These are phyloP conservation scores for Dendrobium officinale DNA, from an alignment of 106 monocot genomes.

Conservation along the genomic window DNA sequence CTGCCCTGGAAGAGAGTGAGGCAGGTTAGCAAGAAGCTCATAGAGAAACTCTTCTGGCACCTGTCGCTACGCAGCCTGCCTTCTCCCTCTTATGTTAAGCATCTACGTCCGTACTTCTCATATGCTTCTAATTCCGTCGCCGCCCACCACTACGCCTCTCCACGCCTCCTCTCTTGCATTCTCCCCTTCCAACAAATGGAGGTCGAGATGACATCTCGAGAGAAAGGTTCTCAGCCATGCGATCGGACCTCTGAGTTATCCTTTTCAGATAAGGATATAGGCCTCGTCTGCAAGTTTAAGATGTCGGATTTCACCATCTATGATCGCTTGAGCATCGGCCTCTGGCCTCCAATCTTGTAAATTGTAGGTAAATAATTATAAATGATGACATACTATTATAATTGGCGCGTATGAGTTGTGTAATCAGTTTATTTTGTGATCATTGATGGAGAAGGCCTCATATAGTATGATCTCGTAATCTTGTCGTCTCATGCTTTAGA, in stretches of 20 bases:
- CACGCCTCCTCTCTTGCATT: background rate
- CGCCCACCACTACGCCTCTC: background rate
- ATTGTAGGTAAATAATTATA: too few relatives aligned
- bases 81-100: constrained; percentile 18
- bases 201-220: constrained; percentile 1
- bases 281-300: constrained; percentile 48
- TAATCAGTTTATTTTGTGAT: too few relatives aligned
- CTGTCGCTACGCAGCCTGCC: constrained; percentile 58
- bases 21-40: constrained; percentile 35
- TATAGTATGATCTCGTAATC: too few relatives aligned
- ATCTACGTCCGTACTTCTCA: background rate
- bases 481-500: too few relatives aligned
- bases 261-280: constrained; percentile 23
- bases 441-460: too few relatives aligned
- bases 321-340: constrained; percentile 73
- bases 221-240: constrained; percentile 3
- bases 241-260: constrained; percentile 7
- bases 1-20: constrained; percentile 4
- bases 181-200: background rate
- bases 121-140: background rate
- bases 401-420: too few relatives aligned
- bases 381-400: too few relatives aligned
- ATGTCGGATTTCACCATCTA: constrained; percentile 54
- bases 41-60: constrained; percentile 39
- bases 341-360: background rate